phyloP scores from a whole-genome alignment of 441 rosid genomes.

The Syzygium syzygioides region DNA sequence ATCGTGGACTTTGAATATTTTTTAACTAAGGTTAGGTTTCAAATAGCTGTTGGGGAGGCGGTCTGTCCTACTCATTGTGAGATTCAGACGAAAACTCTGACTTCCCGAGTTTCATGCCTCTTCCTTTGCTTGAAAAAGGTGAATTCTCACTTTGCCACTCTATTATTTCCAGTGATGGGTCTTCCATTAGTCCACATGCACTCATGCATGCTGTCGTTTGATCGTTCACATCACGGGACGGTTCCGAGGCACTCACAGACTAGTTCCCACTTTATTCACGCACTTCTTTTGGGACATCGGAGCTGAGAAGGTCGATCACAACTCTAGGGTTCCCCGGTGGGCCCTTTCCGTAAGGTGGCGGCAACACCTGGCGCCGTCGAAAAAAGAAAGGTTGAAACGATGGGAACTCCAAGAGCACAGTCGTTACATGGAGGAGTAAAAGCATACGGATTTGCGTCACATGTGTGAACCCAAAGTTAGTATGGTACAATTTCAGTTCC shows the following conservation, averaged over 20 bases:
- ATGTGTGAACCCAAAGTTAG: background rate
- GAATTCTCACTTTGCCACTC: background rate
- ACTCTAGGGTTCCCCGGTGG: background rate
- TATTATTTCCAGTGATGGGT: background rate
- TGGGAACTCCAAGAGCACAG: background rate
- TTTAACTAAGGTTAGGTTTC: background rate
- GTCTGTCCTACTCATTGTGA: background rate
- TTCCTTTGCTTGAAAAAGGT: background rate
- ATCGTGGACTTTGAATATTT: background rate
- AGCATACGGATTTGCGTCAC: background rate
- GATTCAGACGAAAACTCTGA: background rate
- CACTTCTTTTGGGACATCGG: background rate
- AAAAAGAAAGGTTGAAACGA: background rate
- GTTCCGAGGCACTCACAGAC: background rate
- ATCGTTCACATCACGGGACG: background rate
- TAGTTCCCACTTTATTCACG: background rate
- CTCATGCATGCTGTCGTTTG: background rate
- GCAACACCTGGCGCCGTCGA: background rate
- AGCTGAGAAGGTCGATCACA: background rate
- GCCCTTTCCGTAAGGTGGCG: background rate
- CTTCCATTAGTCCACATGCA: background rate
- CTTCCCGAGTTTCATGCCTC: background rate
- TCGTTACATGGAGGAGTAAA: background rate
- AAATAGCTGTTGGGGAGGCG: background rate
- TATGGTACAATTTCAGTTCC: background rate